Conservation (phyloP, 2,329 filamentous ascomycete genomes). For the Colletotrichum somersetense region DNA sequence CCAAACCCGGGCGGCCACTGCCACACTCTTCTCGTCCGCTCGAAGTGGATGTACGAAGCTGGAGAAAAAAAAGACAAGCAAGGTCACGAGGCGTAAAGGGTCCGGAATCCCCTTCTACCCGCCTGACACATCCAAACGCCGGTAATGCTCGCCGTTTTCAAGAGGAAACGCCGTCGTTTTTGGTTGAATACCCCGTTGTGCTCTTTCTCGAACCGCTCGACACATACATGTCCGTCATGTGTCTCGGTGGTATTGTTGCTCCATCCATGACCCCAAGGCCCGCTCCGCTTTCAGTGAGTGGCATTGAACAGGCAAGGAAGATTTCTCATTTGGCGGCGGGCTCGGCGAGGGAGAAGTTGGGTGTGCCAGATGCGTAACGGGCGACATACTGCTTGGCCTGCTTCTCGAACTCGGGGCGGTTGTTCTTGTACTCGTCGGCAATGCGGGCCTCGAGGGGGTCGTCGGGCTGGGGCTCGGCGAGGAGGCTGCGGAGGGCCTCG, state of each 20-base stretch:
- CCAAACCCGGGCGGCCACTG: not conserved
- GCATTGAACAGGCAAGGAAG: not conserved
- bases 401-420: constrained; percentile 78
- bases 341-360: constrained; percentile 51
- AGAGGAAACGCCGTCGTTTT: constrained; percentile 15
- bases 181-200: not conserved
- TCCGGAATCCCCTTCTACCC: not conserved
- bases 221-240: not conserved
- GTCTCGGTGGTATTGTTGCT: not conserved
- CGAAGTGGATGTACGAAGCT: not conserved
- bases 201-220: not conserved
- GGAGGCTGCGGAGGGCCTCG: constrained; percentile 78
- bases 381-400: constrained; percentile 80
- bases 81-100: not conserved
- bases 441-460: constrained; percentile 90
- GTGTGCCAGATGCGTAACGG: constrained; percentile 72
- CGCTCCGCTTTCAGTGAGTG: not conserved
- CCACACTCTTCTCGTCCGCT: not conserved
- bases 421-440: constrained; percentile 83
- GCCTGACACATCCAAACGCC: constrained; percentile 1
- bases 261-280: not conserved
- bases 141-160: constrained; percentile 6
- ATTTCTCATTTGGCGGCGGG: constrained; percentile 2
- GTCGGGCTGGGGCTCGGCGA: constrained; percentile 86
- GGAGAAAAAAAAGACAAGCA: not conserved